phyloP scores from a whole-genome alignment of 371 early-diverging fungal species.

The Lichtheimia hyalospora region DNA sequence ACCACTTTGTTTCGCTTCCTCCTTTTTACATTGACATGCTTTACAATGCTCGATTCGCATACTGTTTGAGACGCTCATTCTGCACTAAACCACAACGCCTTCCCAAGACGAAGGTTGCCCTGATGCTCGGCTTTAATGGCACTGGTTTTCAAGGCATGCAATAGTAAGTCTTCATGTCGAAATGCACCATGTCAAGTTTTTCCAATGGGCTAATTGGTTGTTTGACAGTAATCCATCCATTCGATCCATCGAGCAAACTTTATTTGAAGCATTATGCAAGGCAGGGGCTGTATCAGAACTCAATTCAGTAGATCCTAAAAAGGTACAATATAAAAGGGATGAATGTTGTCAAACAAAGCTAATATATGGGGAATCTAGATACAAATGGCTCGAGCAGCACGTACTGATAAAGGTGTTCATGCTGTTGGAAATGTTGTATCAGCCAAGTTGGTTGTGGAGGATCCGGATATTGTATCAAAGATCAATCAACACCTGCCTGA shows the following conservation, averaged over 20 bases:
- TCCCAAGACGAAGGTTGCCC: slow-evolving; percentile 88
- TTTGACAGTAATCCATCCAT: slow-evolving; percentile 64
- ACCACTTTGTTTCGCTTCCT: no score
- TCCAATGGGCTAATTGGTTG: background rate
- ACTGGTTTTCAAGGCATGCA: slow-evolving; percentile 98
- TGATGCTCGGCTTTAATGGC: slow-evolving; percentile 91
- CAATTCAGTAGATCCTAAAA: slow-evolving; percentile 76
- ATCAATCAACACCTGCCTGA: slow-evolving; percentile 77
- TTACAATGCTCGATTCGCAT: no score
- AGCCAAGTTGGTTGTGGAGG: slow-evolving; percentile 84
- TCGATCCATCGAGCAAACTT: slow-evolving; percentile 78
- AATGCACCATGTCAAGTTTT: background rate
- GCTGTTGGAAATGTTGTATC: slow-evolving; percentile 96
- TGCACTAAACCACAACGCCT: slow-evolving; percentile 27
- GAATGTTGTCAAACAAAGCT: background rate
- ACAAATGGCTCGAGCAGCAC: slow-evolving; percentile 83
- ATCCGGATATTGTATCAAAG: slow-evolving; percentile 64
- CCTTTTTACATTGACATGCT: no score
- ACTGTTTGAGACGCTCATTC: background rate
- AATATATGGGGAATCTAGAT: slow-evolving; percentile 42
- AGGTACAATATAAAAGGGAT: slow-evolving; percentile 52
- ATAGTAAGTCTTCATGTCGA: slow-evolving; percentile 51
- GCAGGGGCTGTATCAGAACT: slow-evolving; percentile 76
- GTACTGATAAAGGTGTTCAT: slow-evolving; percentile 99
- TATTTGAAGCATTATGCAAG: slow-evolving; percentile 75